Conservation (phyloP, 208 protist genomes). For the Leishmania tarentolae region DNA sequence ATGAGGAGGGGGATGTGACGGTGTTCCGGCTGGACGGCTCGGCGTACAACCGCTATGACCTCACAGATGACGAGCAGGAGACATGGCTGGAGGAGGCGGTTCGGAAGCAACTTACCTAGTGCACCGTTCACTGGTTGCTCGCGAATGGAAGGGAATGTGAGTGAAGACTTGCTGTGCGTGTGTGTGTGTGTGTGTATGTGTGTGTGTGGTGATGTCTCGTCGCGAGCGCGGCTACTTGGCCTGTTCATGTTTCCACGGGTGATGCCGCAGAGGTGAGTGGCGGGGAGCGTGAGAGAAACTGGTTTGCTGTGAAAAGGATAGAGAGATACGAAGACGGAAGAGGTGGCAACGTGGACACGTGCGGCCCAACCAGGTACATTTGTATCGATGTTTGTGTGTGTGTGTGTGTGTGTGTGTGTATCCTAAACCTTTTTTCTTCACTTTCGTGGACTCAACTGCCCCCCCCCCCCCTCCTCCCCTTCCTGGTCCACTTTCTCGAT, state of each 20-base stretch:
- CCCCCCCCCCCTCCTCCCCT: not conserved
- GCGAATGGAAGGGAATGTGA: not conserved
- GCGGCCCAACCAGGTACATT: not conserved
- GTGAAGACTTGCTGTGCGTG: not conserved
- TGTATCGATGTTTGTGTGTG: not conserved
- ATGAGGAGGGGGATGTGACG: slow-evolving; percentile 89
- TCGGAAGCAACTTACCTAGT: slow-evolving; percentile 46
- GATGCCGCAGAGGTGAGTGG: not conserved
- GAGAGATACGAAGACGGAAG: not conserved
- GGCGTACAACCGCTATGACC: slow-evolving; percentile 50
- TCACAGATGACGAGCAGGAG: slow-evolving; percentile 85
- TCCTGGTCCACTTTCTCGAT: too few species aligned
- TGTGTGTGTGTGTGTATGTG: too few species aligned
- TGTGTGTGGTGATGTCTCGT: too few species aligned
- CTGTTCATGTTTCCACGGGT: not conserved
- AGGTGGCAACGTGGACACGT: not conserved
- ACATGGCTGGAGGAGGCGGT: slow-evolving; percentile 74
- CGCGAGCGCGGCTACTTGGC: not conserved
- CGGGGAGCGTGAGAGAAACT: not conserved
- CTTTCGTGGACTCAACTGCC: not conserved
- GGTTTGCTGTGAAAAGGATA: not conserved
- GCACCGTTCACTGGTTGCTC: not conserved
- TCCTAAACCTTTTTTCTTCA: not conserved
- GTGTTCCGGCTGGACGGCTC: slow-evolving; percentile 60
- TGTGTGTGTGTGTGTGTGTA: not conserved